Base-by-base conservation (phyloP, 139 green algal species). In the Microglena sp. region DNA sequence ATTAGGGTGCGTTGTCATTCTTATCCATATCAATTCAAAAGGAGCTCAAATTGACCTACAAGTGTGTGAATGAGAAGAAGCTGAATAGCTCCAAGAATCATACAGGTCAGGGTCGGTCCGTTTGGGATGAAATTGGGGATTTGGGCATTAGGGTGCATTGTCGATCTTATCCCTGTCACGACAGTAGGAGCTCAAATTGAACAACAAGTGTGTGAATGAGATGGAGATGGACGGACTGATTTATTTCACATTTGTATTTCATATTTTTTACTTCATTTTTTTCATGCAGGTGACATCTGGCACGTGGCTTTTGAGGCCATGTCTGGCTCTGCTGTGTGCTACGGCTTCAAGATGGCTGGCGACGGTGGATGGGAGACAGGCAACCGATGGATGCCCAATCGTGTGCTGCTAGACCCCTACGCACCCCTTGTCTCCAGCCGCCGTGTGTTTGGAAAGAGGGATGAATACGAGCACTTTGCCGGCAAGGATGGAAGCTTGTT, bases 361-460 rank as follows among this genome's bases (percentile, higher is more conserved):
- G 55, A 86, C 0, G 86, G 83, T 22, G 87, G 86, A 34, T 94
- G 87, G 86, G 87, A 94, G 5, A 84, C 77, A 32, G 84, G 77
- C 22, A 64, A 83, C 69, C 75, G 87, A 34, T 96, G 86, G 86
- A 76, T 89, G 64, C 45, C 77, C 7, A 67, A 60, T 22, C 68
- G 74, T 7, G 53, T 92, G 29, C 71, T 96, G 60, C 66, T 96
- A 27, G 90, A 96, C 70, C 90, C 90, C 0, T 93, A 93, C 55
- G 90, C 90, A 11, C 85, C 81, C 11, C 72, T 88, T 31, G 79
- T 95, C 53, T 72, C 62, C 30, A 82, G 89, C 0, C 75, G 90
- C 21, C 45, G 62, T 3, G 32, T 61, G 7, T 96, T 92, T 74
- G 90, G 77, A 0, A 11, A 77, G 56, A 74, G 90, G 3, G 89